phyloP scores from a whole-genome alignment of 345 rosid genomes.

The Pistacia vera region DNA sequence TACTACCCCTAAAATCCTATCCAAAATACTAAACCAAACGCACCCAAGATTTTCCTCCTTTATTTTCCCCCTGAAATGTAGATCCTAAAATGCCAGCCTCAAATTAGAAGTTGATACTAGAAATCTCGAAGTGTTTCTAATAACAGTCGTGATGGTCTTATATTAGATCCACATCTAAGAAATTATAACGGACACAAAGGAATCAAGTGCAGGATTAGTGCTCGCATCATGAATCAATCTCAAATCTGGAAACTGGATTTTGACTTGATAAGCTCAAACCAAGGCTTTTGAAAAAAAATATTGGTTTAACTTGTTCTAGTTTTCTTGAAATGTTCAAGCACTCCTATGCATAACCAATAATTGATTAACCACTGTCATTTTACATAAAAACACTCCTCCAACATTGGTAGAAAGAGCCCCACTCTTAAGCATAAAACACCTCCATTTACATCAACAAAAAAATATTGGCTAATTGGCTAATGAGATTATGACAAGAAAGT shows the following conservation, averaged over 20 bases:
- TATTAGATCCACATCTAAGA: background rate
- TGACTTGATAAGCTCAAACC: background rate
- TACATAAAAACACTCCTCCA: background rate
- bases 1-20: too few species aligned
- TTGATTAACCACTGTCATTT: background rate
- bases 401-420: background rate
- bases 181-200: background rate
- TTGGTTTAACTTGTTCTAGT: background rate
- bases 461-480: background rate
- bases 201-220: background rate
- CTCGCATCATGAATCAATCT: background rate
- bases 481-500: background rate
- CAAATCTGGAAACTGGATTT: background rate
- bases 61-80: background rate
- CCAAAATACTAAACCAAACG: too few species aligned
- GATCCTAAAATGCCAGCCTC: background rate
- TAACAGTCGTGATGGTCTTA: background rate
- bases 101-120: background rate
- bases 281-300: background rate
- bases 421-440: background rate
- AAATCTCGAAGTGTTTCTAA: background rate
- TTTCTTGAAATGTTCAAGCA: background rate
- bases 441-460: background rate
- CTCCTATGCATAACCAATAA: background rate
- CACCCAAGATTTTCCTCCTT: background rate